Percentiles rank a stretch among this genome's conserved stretches.
Evolutionary conservation across 169 alveolate species (phyloP).

Genomic region (Miamiensis avidus): DNA sequence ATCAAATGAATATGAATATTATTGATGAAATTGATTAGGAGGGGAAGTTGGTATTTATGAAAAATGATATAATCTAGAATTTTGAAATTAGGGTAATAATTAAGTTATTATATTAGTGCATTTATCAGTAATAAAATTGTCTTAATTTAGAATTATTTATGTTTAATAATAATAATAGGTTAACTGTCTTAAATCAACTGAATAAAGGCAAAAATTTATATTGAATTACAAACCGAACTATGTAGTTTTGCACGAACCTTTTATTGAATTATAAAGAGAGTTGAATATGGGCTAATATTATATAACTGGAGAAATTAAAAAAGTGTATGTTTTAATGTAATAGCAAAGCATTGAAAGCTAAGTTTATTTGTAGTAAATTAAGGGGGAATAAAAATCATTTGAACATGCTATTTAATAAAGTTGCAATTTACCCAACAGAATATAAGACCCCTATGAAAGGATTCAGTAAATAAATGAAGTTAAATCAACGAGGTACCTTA

Average conservation of each 20-base stretch:
- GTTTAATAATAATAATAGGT: neutral
- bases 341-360: neutral
- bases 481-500: neutral
- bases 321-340: neutral
- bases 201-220: neutral
- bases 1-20: constrained; percentile 1
- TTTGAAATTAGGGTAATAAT: constrained; percentile 14
- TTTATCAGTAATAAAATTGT: too few species aligned
- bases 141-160: too few species aligned
- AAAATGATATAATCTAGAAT: neutral
- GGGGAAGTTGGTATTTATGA: neutral
- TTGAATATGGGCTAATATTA: too few species aligned
- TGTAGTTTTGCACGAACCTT: neutral
- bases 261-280: neutral
- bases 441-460: neutral
- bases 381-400: neutral
- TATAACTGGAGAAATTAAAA: neutral
- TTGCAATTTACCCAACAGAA: neutral
- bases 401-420: neutral
- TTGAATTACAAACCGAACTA: neutral
- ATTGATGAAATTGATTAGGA: constrained; percentile 12
- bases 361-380: too few species aligned
- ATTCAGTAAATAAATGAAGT: neutral
- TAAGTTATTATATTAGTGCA: neutral
- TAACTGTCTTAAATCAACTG: neutral